Percentiles rank a stretch among this genome's conserved stretches.
Evolutionary conservation across 2,329 filamentous ascomycete species (phyloP).

Genomic region (Pseudogymnoascus sp.): DNA sequence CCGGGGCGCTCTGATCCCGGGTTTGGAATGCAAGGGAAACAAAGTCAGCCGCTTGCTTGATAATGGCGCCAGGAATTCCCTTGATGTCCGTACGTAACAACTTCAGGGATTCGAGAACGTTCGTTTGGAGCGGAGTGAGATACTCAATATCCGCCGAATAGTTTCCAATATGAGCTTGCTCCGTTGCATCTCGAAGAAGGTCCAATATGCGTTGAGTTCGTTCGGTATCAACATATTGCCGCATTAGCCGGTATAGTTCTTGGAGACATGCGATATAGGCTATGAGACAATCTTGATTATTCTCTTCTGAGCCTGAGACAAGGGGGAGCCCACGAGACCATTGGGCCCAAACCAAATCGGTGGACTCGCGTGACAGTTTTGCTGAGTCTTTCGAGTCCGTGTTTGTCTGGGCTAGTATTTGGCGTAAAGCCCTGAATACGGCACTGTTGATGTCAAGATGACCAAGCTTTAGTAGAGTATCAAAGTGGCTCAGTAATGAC

Average conservation of each 20-base stretch:
- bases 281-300: conserved; percentile 76
- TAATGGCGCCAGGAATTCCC: conserved; percentile 61
- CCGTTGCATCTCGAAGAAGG: conserved; percentile 64
- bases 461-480: conserved; percentile 53
- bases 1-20: conserved; percentile 29
- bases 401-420: conserved; percentile 48
- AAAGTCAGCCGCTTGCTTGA: conserved; percentile 64
- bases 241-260: conserved; percentile 72
- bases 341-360: conserved; percentile 60
- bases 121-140: conserved; percentile 64
- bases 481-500: conserved; percentile 64
- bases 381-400: conserved; percentile 31
- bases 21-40: conserved; percentile 59
- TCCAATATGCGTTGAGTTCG: conserved; percentile 62
- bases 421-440: conserved; percentile 59
- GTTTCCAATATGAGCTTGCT: conserved; percentile 58
- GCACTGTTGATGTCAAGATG: conserved; percentile 67
- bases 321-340: conserved; percentile 63
- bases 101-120: conserved; percentile 61
- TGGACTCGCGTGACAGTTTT: conserved; percentile 36
- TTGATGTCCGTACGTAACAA: conserved; percentile 60
- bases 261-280: conserved; percentile 74
- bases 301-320: conserved; percentile 32
- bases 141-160: conserved; percentile 70
- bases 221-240: conserved; percentile 54